Evolutionary conservation across 345 rosid species (phyloP).

Genomic region (Carallia brachiata): DNA sequence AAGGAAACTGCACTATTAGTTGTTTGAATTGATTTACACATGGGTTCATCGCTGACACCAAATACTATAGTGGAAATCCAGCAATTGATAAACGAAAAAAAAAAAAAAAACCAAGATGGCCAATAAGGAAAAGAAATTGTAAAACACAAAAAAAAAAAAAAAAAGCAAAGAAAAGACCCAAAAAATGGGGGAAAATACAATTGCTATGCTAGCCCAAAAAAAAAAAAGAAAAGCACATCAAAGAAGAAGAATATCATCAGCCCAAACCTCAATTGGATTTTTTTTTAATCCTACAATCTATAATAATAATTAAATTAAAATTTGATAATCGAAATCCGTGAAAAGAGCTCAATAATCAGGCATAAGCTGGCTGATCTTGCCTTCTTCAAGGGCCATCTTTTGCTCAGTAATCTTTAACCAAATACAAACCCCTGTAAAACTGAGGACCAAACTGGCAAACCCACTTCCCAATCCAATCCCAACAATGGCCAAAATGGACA

Average conservation of each 20-base stretch:
- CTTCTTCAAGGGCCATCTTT: slow-evolving; percentile 65
- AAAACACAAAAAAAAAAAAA: neutral
- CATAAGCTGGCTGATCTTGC: slow-evolving; percentile 69
- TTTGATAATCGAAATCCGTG: neutral
- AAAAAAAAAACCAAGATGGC: neutral
- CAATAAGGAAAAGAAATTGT: neutral
- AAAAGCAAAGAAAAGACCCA: neutral
- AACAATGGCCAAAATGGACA: slow-evolving; percentile 78
- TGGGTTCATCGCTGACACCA: neutral
- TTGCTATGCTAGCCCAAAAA: neutral
- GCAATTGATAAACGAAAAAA: neutral
- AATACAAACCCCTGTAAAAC: slow-evolving; percentile 86
- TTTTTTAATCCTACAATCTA: no score
- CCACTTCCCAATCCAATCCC: slow-evolving; percentile 98
- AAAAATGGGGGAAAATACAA: slow-evolving; percentile 9
- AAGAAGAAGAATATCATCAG: slow-evolving; percentile 7
- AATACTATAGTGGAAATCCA: neutral
- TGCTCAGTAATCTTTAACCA: slow-evolving; percentile 80
- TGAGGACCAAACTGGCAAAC: slow-evolving; percentile 73
- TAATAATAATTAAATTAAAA: neutral
- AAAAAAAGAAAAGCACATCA: neutral
- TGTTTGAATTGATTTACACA: slow-evolving; percentile 23
- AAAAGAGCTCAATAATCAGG: slow-evolving; percentile 50
- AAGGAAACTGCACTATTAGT: slow-evolving; percentile 13
- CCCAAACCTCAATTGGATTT: slow-evolving; percentile 2